These are phyloP conservation scores for Dictyostelium purpureum DNA, from an alignment of 78 protist genomes.

Conservation along the genomic window DNA sequence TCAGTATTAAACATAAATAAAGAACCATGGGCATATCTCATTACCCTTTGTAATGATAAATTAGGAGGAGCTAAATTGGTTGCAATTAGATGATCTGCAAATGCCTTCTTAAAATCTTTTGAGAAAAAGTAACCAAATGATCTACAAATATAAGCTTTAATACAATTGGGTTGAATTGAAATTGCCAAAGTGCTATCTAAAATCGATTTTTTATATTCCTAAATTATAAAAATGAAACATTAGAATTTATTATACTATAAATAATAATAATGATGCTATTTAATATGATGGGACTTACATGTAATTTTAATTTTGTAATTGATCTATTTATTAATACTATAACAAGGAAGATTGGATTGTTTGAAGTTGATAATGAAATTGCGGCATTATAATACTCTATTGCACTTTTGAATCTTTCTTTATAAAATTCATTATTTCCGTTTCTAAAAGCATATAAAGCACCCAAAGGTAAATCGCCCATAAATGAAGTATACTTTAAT, in stretches of 20 bases:
- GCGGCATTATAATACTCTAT: conserved; percentile 60
- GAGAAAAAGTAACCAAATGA: conserved; percentile 69
- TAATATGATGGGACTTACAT: conserved; percentile 5
- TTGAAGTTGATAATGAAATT: neutral
- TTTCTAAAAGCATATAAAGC: conserved; percentile 18
- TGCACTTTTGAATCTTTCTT: conserved; percentile 16
- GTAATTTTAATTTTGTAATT: conserved; percentile 34
- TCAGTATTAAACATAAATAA: conserved; percentile 11
- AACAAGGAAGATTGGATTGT: conserved; percentile 16
- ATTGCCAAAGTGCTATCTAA: conserved; percentile 69
- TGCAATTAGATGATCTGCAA: conserved; percentile 56
- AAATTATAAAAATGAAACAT: neutral
- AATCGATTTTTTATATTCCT: conserved; percentile 73
- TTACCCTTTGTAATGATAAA: conserved; percentile 13
- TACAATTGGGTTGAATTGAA: conserved; percentile 73
- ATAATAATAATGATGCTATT: neutral
- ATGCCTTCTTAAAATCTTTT: conserved; percentile 63
- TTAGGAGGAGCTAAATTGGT: neutral
- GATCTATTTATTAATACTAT: conserved; percentile 44
- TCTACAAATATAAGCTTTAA: conserved; percentile 75
- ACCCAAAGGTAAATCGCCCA: neutral
- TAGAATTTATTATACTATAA: neutral
- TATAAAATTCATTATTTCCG: conserved; percentile 55
- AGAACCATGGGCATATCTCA: conserved; percentile 45
- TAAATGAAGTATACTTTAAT: conserved; percentile 2